Percentiles rank a stretch among this genome's conserved stretches.
Evolutionary conservation across 2,329 filamentous ascomycete genomes (phyloP).

Genomic region (Cladosporium sp.): DNA sequence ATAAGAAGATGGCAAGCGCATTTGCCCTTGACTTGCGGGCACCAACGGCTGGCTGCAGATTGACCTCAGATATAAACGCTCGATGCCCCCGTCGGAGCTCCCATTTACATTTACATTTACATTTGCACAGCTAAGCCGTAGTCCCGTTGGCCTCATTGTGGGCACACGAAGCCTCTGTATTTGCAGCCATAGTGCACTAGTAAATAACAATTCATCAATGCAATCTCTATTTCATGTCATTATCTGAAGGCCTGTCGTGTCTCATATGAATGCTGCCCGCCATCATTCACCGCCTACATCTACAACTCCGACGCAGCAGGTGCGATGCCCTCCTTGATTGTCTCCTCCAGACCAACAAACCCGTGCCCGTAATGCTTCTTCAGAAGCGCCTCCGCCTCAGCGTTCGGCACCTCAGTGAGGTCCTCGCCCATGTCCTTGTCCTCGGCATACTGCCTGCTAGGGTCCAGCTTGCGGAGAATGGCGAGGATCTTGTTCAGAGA

Average conservation of each 20-base stretch:
- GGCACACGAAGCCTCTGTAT: neutral
- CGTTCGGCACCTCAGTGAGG: conserved; percentile 31
- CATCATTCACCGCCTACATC: neutral
- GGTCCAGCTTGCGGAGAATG: conserved; percentile 41
- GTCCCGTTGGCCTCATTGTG: neutral
- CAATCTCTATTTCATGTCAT: neutral
- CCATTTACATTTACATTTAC: neutral
- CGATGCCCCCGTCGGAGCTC: neutral
- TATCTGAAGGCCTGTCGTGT: neutral
- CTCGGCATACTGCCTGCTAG: conserved; percentile 32
- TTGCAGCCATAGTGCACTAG: neutral
- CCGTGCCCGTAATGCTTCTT: conserved; percentile 35
- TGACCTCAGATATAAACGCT: neutral
- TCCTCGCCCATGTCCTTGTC: conserved; percentile 27
- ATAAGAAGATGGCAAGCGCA: neutral
- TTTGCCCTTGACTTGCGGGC: neutral
- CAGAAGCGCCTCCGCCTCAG: conserved; percentile 30
- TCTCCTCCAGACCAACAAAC: conserved; percentile 30
- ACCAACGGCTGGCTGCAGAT: neutral
- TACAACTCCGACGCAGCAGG: conserved; percentile 8
- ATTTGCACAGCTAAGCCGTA: neutral
- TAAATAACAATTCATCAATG: neutral
- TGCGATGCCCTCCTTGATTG: conserved; percentile 24
- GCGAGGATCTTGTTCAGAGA: conserved; percentile 49
- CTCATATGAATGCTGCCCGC: neutral